Evolutionary conservation across 352 stramenopile species (phyloP), one percentile per base, ranked within the genome.

Genomic region (Phytophthora rubi): DNA sequence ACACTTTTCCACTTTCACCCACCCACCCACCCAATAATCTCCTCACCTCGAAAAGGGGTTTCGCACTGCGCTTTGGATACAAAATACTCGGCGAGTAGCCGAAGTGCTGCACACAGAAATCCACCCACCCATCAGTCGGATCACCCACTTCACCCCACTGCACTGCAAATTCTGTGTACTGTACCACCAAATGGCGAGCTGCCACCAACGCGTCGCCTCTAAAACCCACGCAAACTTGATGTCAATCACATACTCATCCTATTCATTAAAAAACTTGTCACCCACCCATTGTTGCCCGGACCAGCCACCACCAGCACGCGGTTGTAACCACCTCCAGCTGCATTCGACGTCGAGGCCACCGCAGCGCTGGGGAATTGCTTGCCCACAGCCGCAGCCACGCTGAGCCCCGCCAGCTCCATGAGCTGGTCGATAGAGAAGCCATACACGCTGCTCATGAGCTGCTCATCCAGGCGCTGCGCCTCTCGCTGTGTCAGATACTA

Each of bases 341-440:
- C 28, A 30, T 5, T 30, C 28, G 28, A 30, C 4, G 28, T 7
- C 4, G 28, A 30, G 12, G 37, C 5, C 12, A 15, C 13, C 16
- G 37, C 37, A 44, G 37, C 32, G 0, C 66, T 69, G 4, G 79
- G 80, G 56, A 81, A 95, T 33, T 90, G 77, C 62, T 97, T 89
- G 30, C 77, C 71, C 52, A 99, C 82, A 2, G 96, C 96, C 45
- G 89, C 91, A 6, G 97, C 95, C 16, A 99, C 97, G 71, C 91
- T 94, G 9, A 99, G 77, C 4, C 98, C 98, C 8, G 98, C 98
- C 18, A 99, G 84, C 80, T 99, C 98, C 98, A 99, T 99, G 18
- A 99, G 84, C 81, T 99, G 97, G 62, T 99, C 92, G 57, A 99
- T 90, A 23, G 86, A 97, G 76, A 98, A 99, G 2, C 94, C 94